Evolutionary conservation across 345 rosid genomes (phyloP).

Genomic region (Brassica incana): DNA sequence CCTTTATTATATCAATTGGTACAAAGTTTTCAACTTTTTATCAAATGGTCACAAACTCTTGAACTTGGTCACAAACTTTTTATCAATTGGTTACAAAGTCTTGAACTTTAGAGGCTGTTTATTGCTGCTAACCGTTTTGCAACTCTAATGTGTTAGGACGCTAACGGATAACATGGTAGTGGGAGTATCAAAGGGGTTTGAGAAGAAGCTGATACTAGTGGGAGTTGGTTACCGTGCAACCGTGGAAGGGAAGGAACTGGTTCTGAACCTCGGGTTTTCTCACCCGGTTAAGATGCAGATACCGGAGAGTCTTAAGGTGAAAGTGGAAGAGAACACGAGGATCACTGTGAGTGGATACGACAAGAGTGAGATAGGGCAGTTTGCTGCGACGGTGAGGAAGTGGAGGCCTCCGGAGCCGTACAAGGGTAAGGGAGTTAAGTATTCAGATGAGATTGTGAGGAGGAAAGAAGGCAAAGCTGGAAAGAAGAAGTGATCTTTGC

Average conservation of each 20-base stretch:
- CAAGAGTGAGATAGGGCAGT: conserved; percentile 72
- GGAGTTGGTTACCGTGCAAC: conserved; percentile 93
- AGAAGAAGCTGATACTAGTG: conserved; percentile 76
- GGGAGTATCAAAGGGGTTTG: conserved; percentile 98
- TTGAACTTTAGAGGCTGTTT: background rate
- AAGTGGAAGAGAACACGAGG: conserved; percentile 86
- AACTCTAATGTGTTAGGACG: conserved; percentile 49
- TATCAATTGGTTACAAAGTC: background rate
- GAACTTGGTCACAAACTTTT: background rate
- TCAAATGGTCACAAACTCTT: background rate
- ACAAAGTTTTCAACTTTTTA: conserved; percentile 1
- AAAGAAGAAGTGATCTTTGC: conserved; percentile 66
- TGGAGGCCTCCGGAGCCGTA: conserved; percentile 99
- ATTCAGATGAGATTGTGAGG: conserved; percentile 71
- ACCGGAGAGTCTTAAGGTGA: conserved; percentile 68
- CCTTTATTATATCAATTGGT: background rate
- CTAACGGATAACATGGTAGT: conserved; percentile 93
- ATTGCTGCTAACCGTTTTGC: background rate
- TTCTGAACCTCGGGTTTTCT: conserved; percentile 83
- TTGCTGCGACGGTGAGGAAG: conserved; percentile 83
- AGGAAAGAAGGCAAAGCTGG: conserved; percentile 98
- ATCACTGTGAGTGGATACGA: conserved; percentile 74
- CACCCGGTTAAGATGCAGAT: conserved; percentile 90
- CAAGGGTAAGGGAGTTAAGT: conserved; percentile 95
- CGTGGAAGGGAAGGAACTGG: conserved; percentile 79